Evolutionary conservation across 139 green algal genomes (phyloP), one percentile per base, ranked within the genome.

Genomic region (Coelastrella sp.): DNA sequence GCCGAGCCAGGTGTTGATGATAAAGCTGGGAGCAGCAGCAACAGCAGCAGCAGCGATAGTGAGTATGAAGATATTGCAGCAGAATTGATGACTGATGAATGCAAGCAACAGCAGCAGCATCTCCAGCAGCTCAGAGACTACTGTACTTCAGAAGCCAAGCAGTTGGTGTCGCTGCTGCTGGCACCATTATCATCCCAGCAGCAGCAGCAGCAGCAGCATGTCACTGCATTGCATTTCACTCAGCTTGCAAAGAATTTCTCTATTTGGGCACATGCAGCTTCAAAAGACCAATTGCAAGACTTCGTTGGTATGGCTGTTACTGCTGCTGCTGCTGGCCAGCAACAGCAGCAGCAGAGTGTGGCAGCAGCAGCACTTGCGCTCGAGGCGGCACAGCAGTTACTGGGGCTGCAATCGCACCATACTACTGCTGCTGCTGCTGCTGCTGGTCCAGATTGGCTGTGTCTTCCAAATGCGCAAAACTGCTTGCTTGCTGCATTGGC

Each of bases 21-120:
- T 73, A 32, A n/a, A n/a, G n/a, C 64, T 40, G 64, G 32, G 9
- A 32, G 34, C 64, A 76, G 9, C 67, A 51, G 67, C 67, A 76
- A 37, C 67, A 76, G 38, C 35, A 30, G 67, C 67, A 69, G 60
- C 30, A 40, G 30, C 40, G 60, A 2, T 40, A 15, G 1, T 43
- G 60, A 69, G 32, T 5, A 37, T 45, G 30, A 32, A n/a, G 50
- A 37, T 32, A 43, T 50, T 48, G 48, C 25, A 48, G 73, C 30
- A 69, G 50, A 53, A 51, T 11, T 0, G 4, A 2, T 38, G 40
- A 59, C 48, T 62, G 48, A 41, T 30, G 48, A 57, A 25, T 34
- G 63, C 34, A 51, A 82, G 75, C 72, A 69, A 34, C 50, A 34
- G 74, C 51, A 68, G 51, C 74, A 81, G 74, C 74, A 60, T 32